Evolutionary conservation across 2,329 filamentous ascomycete genomes (phyloP).

Genomic region (Aspergillus amoenus): DNA sequence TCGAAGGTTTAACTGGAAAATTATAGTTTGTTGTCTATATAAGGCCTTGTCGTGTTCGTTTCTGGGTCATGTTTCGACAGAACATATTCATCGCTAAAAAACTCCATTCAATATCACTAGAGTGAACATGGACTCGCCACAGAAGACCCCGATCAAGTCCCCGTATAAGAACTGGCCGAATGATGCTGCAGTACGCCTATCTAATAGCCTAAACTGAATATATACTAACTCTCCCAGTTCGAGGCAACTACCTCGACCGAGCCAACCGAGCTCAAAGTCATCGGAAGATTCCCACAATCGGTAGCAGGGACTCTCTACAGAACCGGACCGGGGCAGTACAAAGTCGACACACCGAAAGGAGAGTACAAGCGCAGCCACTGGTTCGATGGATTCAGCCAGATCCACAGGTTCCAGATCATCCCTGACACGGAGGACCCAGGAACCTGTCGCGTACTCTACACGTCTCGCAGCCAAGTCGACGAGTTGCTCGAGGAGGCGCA

Average conservation of each 20-base stretch:
- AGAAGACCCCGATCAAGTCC: too few species aligned
- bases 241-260: background rate
- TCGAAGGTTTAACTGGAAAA: too few species aligned
- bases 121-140: too few species aligned
- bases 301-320: conserved; percentile 28
- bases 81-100: too few species aligned
- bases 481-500: conserved; percentile 60
- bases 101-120: too few species aligned
- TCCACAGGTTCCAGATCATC: conserved; percentile 59
- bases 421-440: conserved; percentile 12
- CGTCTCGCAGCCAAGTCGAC: conserved; percentile 66
- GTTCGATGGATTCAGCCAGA: conserved; percentile 72
- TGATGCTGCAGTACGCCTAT: too few species aligned
- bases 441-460: conserved; percentile 59
- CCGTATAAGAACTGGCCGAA: too few species aligned
- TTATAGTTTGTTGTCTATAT: too few species aligned
- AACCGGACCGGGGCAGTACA: conserved; percentile 66
- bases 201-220: too few species aligned
- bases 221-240: background rate
- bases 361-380: conserved; percentile 66
- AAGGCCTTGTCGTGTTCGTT: too few species aligned
- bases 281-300: background rate
- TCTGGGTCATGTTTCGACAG: too few species aligned
- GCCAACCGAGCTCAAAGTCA: background rate
- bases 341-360: conserved; percentile 51